Evolutionary conservation across 768 basidiomycete species (phyloP).

Genomic region (Chlorophyllum brunneum): DNA sequence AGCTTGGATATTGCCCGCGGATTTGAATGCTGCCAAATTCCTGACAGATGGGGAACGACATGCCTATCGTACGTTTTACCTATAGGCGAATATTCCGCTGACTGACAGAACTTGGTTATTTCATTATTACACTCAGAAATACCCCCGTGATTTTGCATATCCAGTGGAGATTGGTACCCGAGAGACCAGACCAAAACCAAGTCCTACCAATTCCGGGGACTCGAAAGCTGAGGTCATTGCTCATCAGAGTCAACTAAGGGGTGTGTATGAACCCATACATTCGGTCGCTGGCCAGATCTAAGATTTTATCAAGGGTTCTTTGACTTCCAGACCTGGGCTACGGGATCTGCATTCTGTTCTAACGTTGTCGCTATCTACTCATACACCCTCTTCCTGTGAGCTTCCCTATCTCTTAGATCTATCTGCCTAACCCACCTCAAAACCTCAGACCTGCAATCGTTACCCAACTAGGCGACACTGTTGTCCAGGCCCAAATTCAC

Average conservation of each 20-base stretch:
- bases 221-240: no score
- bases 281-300: no score
- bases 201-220: no score
- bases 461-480: slow-evolving; percentile 24
- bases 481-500: slow-evolving; percentile 23
- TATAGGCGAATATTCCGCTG: slow-evolving; percentile 23
- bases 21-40: slow-evolving; percentile 21
- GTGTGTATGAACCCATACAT: no score
- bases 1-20: slow-evolving; percentile 15
- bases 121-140: slow-evolving; percentile 12
- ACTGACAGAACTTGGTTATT: background rate
- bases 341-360: slow-evolving; percentile 1
- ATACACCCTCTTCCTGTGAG: slow-evolving; percentile 24
- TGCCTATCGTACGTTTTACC: slow-evolving; percentile 27
- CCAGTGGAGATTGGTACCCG: background rate
- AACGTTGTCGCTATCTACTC: slow-evolving; percentile 19
- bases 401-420: background rate
- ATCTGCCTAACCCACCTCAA: background rate
- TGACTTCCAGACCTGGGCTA: slow-evolving; percentile 11
- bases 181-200: background rate
- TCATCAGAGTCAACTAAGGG: no score
- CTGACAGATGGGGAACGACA: slow-evolving; percentile 25
- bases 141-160: slow-evolving; percentile 23
- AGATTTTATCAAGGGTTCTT: slow-evolving; percentile 7
- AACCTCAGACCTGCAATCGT: slow-evolving; percentile 23